Base-by-base conservation (phyloP, 2,329 filamentous ascomycete species). In the Calonectria honghensis region DNA sequence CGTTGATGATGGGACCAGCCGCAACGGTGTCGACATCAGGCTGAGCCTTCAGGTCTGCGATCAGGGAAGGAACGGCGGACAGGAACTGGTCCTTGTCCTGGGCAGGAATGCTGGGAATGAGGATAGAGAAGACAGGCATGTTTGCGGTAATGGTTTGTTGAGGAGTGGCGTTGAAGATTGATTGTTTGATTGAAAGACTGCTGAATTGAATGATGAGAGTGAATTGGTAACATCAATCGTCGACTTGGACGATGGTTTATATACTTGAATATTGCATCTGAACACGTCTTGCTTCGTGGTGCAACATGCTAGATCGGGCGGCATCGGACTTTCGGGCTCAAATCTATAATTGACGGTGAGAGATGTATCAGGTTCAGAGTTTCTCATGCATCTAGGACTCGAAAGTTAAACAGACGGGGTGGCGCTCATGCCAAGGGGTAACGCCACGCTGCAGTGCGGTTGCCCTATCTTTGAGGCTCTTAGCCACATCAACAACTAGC, bases 81-180 rank as follows among this genome's bases (percentile, higher is more conserved):
- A 76, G 37, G 51, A 76, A 74, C 39, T 48, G 37, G 11, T 76
- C 72, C 74, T 76, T 61, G 41, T 54, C 65, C 27, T 50, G 72
- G 11, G 66, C 72, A 1, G 74, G 65, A 50, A 76, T 73, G 20
- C 48, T 27, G 0, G 68, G 72, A 3, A 31, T 51, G 45, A 75
- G 13, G 69, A 75, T 67, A 35, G 50, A 50, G 72, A 75, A 50
- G 66, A 68, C 31, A 68, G 68, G 65, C 72, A 76, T 76, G 27
- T 61, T 75, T 50, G 74, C 16, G 32, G 20, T 27, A 20, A 7
- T 57, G 29, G 2, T n/a, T 54, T 31, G 51, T 18, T 32, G 29
- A 32, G 5, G 51, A 18, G 20, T 54, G 51, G 27, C 35, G 51
- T 48, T 48, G 20, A 48, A 24, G 45, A 24, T 13, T 32, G 51